phyloP scores from a whole-genome alignment of 495 filamentous ascomycete species.

The Aspergillus olivimuriae region DNA sequence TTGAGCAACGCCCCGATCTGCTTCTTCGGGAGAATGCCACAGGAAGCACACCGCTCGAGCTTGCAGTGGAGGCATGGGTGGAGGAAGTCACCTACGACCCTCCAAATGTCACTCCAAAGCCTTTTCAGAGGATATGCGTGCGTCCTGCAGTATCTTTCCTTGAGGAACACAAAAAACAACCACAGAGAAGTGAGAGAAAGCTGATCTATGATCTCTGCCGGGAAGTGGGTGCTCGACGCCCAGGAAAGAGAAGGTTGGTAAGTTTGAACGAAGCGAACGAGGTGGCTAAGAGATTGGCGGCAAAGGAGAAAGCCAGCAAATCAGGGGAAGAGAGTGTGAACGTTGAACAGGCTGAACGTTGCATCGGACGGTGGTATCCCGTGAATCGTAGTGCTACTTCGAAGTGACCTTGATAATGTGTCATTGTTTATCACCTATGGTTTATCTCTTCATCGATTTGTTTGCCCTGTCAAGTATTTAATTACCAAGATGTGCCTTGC shows the following conservation, averaged over 20 bases:
- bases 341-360: no score
- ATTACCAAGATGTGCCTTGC: no score
- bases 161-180: background rate
- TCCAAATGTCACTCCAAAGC: slow-evolving; percentile 6
- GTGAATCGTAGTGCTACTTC: no score
- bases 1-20: slow-evolving; percentile 50
- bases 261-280: slow-evolving; percentile 67
- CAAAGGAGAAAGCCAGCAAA: slow-evolving; percentile 15
- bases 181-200: background rate
- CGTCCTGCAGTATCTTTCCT: no score
- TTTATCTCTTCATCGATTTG: no score
- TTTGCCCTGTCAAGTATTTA: no score
- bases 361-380: no score
- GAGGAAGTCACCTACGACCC: slow-evolving; percentile 19
- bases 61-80: slow-evolving; percentile 51
- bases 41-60: slow-evolving; percentile 60
- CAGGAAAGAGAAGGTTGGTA: slow-evolving; percentile 53
- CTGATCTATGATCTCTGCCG: slow-evolving; percentile 20
- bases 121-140: no score
- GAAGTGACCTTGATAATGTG: no score
- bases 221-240: slow-evolving; percentile 3
- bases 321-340: no score
- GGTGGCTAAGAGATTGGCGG: slow-evolving; percentile 57
- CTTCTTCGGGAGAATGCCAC: slow-evolving; percentile 64
- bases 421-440: no score